Base-by-base conservation (phyloP, 1,284 basidiomycete genomes). In the Boletus holoroseus region DNA sequence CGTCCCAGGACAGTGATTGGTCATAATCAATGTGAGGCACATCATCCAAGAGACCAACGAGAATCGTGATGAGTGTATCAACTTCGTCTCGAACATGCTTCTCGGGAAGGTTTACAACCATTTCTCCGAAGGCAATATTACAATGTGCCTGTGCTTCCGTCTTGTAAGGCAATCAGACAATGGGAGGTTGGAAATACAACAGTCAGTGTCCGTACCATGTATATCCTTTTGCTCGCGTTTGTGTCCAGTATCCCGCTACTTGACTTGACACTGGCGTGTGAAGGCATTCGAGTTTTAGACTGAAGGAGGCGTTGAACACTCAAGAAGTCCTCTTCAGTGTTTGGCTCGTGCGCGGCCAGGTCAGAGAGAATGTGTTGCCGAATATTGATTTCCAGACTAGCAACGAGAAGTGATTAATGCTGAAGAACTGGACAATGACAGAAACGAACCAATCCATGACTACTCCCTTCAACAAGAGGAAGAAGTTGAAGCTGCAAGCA, bases 331-430 rank as follows among this genome's bases (percentile, higher is more conserved):
- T 77, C 72, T 50, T 75, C 67, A 11, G 70, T 71, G 30, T 76
- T 73, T 9, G 76, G 75, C 50, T 84, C 73, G 63, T 82, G 86
- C 27, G 75, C 70, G 3, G 89, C 91, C 53, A 95, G 79, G 68
- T 91, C 88, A 26, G 82, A 80, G 30, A 95, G 72, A 57, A 94
- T 87, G 57, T 81, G 77, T 63, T 89, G 85, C 59, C 87, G 88
- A 49, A 93, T 83, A 68, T 90, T 87, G 16, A 88, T 68, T 61
- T 88, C 85, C 20, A 88, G 68, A 58, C 85, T 88, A 52, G 42
- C 4, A 32, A 3, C 0, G 16, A 34, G n/a, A 39, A 35, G 27
- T 48, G 2, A 35, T 22, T 9, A 52, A 37, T n/a, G 9, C 12
- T 24, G n/a, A 28, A 31, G n/a, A 16, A 18, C 12, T 43, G 0